Base-by-base conservation (phyloP, 2,329 filamentous ascomycete species). In the Trichoderma atrobrunneum region DNA sequence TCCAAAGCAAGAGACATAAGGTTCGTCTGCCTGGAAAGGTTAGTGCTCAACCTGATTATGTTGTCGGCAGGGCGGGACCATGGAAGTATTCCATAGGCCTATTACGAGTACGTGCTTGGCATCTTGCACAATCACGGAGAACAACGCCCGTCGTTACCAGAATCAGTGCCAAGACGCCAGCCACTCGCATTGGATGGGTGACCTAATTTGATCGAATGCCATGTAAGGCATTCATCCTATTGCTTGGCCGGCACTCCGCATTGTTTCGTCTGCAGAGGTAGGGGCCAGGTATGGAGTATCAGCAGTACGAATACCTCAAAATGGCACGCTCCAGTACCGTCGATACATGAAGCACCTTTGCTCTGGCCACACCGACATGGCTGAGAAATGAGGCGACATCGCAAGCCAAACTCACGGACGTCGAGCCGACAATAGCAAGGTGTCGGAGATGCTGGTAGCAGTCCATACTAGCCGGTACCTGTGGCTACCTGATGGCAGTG, bases 351-450 rank as follows among this genome's bases (percentile, higher is more conserved):
- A 62, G 66, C 56, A 26, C 28, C 56, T 60, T 48, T 51, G 56
- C 36, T 59, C 56, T 59, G 28, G 28, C 56, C 56, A 48, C 66
- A 48, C 36, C 54, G 65, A 68, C 65, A 51, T 26, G 57, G 66
- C 66, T 61, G 57, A 34, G n/a, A 12, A 18, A 28, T 69, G 66
- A 57, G 56, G 56, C 51, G n/a, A 21, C 12, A 51, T 11, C 21
- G 11, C 10, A 51, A 51, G 48, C 48, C 16, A 36, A 59, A 26
- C 66, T 16, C 66, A 48, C 66, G 57, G 56, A 30, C 66, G 26
- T 70, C 21, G 21, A 51, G 34, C 65, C 54, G 54, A 60, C 65
- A 68, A 60, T 60, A 60, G 65, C 65, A 60, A 60, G 16, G 65
- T 48, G 39, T 36, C 57, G 56, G 57, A 62, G 66, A 28, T 26